Conservation (phyloP, 352 stramenopile genomes). For the Phytophthora citricola region DNA sequence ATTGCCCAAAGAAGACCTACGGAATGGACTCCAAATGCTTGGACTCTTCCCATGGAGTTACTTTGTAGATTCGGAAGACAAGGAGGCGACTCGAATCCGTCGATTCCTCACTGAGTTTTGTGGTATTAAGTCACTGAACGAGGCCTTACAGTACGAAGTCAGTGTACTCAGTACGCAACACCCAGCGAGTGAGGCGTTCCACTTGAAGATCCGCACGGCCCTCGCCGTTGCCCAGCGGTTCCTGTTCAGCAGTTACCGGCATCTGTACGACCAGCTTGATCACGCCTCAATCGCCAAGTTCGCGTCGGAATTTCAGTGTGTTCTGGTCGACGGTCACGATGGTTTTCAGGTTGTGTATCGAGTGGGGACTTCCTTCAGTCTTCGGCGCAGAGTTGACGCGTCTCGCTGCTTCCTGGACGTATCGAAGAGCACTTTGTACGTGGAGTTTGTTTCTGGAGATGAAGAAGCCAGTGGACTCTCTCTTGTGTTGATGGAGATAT, state of each 20-base stretch:
- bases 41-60: slow-evolving; percentile 61
- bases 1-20: slow-evolving; percentile 42
- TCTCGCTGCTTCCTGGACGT: slow-evolving; percentile 61
- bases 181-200: slow-evolving; percentile 36
- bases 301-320: slow-evolving; percentile 37
- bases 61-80: slow-evolving; percentile 35
- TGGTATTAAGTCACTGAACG: slow-evolving; percentile 58
- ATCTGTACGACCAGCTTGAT: slow-evolving; percentile 49
- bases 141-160: slow-evolving; percentile 59
- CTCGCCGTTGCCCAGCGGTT: slow-evolving; percentile 61
- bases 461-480: slow-evolving; percentile 52
- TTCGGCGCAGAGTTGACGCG: slow-evolving; percentile 32
- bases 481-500: slow-evolving; percentile 62
- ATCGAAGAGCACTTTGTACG: slow-evolving; percentile 40
- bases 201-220: slow-evolving; percentile 30
- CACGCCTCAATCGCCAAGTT: slow-evolving; percentile 42
- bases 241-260: slow-evolving; percentile 54
- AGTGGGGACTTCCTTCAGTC: slow-evolving; percentile 46
- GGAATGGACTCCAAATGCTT: slow-evolving; percentile 46
- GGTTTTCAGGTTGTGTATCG: slow-evolving; percentile 65
- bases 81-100: slow-evolving; percentile 23
- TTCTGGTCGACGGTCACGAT: slow-evolving; percentile 49
- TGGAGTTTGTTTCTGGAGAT: slow-evolving; percentile 34
- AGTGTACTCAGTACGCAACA: slow-evolving; percentile 48
- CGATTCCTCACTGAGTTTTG: slow-evolving; percentile 57